Base-by-base conservation (phyloP, 2,329 filamentous ascomycete species). In the Mollisia scopiformis region DNA sequence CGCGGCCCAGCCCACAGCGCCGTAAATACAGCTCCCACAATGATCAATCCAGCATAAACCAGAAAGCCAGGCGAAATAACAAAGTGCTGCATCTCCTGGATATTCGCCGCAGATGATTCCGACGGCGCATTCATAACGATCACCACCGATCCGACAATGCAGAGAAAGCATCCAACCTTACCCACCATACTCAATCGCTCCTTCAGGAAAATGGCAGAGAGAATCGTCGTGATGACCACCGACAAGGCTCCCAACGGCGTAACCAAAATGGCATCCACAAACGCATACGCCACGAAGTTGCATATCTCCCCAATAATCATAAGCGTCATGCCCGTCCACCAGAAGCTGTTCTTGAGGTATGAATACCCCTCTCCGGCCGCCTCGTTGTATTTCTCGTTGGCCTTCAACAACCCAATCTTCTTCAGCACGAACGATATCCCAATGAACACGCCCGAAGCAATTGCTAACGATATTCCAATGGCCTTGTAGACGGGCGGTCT, bases 281-380 rank as follows among this genome's bases (percentile, higher is more conserved):
- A 98, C 59, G 93, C 92, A 74, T 98, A 98, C 57, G 95, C 95
- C 74, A 94, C 92, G 75, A 98, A 96, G 78, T 99, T 99, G 85
- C 92, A 96, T 59, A 97, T 86, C 77, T 99, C 95, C 68, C 95
- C 95, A 46, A 98, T 71, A 69, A 98, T 97, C 95, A 99, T 98
- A 61, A 98, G 83, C 0, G 81, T 93, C 95, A 99, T 98, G 69
- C 95, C 95, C 1, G 80, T 76, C 95, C 95, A 99, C 95, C 95
- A 99, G 80, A 85, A 97, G 21, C 82, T 82, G 72, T 98, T 98
- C 79, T 96, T 97, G 70, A 99, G 86, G 75, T 98, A 99, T 64
- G 94, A 93, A 75, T 98, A 98, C 59, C 95, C 95, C 76, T 98
- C 94, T 62, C 95, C 95, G 0, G 95, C 93, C 67, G 91, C 92